phyloP scores from a whole-genome alignment of 805 yeast genomes.

The Kuraishia floccosa region DNA sequence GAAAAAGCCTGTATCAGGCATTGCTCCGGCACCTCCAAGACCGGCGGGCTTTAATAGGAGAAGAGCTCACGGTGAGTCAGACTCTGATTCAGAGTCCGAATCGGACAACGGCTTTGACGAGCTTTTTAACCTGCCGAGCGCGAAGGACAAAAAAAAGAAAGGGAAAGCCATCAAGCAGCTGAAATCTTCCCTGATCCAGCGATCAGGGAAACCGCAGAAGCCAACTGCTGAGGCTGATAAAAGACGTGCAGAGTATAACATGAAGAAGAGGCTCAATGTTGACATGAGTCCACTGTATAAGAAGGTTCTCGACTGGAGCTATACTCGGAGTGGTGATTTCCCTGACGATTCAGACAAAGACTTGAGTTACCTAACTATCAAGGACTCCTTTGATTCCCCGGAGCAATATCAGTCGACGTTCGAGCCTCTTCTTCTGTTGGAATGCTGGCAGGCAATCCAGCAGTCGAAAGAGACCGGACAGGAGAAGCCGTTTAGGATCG shows the following conservation, averaged over 20 bases:
- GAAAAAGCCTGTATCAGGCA: no score
- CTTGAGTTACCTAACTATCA: conserved; percentile 34
- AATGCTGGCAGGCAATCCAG: conserved; percentile 88
- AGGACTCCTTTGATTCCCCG: conserved; percentile 42
- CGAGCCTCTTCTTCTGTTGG: conserved; percentile 75
- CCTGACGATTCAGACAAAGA: conserved; percentile 38
- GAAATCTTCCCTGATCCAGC: no score
- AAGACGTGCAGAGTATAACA: conserved; percentile 57
- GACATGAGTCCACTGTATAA: conserved; percentile 67
- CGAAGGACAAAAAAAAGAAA: conserved; percentile 17
- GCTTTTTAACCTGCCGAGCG: no score
- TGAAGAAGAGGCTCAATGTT: conserved; percentile 72
- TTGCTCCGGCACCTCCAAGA: conserved; percentile 42
- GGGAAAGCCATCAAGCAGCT: conserved; percentile 6
- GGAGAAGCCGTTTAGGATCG: conserved; percentile 50
- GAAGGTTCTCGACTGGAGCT: conserved; percentile 69
- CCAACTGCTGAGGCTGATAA: conserved; percentile 21
- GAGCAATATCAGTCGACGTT: conserved; percentile 59
- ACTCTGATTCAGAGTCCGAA: background rate
- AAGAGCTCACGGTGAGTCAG: conserved; percentile 14
- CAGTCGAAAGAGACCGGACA: conserved; percentile 54
- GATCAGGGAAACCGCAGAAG: no score
- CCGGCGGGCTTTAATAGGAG: conserved; percentile 41
- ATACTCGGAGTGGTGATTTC: conserved; percentile 36
- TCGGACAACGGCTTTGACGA: conserved; percentile 2